Evolutionary conservation across 2,329 filamentous ascomycete species (phyloP).

Genomic region (Trichophyton verrucosum): DNA sequence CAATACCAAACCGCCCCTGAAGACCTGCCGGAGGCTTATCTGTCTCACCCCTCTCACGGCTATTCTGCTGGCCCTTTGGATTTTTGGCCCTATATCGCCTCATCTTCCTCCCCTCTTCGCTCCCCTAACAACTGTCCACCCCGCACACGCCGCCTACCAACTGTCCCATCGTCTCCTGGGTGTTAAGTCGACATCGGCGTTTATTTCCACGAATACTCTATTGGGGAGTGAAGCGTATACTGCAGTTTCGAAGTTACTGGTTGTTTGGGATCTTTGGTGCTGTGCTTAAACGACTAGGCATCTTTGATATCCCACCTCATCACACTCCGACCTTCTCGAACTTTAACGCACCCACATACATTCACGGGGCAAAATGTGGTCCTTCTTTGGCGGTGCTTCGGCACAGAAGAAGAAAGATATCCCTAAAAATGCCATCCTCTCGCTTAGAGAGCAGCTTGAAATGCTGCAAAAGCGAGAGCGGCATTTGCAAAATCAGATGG

Average conservation of each 20-base stretch:
- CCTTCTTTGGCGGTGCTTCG: constrained; percentile 80
- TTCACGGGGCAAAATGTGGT: constrained; percentile 45
- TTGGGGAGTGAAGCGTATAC: not conserved
- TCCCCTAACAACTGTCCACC: not conserved
- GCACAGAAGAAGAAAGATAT: constrained; percentile 82
- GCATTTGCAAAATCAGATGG: constrained; percentile 82
- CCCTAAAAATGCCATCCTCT: constrained; percentile 92
- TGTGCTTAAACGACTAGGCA: not conserved
- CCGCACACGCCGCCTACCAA: not conserved
- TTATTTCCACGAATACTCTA: not conserved
- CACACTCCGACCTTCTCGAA: too few relatives aligned
- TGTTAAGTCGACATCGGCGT: not conserved
- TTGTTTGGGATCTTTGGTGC: not conserved
- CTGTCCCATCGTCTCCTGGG: not conserved
- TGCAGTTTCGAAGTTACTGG: not conserved
- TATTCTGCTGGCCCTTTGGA: not conserved
- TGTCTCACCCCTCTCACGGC: too few relatives aligned
- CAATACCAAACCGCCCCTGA: not conserved
- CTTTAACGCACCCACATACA: not conserved
- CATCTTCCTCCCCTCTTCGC: not conserved
- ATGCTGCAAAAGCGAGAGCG: constrained; percentile 96
- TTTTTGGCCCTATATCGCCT: not conserved
- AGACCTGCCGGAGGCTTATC: not conserved
- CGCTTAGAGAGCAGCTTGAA: constrained; percentile 75
- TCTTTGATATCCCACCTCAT: not conserved